Evolutionary conservation across 1,284 basidiomycete genomes (phyloP).

Genomic region (Sphagnurus paluster): DNA sequence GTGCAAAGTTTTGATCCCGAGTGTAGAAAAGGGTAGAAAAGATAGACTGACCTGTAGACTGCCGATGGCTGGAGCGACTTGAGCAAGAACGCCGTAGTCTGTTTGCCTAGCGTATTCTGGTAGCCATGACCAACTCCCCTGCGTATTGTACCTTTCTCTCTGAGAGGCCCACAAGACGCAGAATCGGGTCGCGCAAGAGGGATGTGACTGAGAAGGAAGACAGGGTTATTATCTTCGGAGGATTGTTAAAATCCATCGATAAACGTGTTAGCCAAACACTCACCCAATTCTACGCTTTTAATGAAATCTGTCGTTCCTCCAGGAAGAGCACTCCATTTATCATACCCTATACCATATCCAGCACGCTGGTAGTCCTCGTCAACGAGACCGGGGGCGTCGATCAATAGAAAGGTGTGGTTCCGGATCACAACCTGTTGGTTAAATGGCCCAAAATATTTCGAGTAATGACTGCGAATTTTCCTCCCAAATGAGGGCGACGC

Average conservation of each 20-base stretch:
- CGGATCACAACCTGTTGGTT: constrained; percentile 52
- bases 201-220: constrained; percentile 80
- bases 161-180: constrained; percentile 70
- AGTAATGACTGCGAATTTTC: constrained; percentile 54
- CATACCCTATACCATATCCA: constrained; percentile 47
- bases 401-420: constrained; percentile 69
- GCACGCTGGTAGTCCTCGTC: constrained; percentile 77
- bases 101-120: constrained; percentile 77
- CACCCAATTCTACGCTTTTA: constrained; percentile 54
- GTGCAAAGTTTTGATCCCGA: neutral
- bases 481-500: constrained; percentile 50
- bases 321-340: constrained; percentile 59
- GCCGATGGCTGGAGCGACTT: constrained; percentile 62
- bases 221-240: constrained; percentile 39
- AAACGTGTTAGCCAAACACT: constrained; percentile 15
- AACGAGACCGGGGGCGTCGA: constrained; percentile 72
- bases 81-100: constrained; percentile 72
- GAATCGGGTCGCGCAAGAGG: constrained; percentile 74
- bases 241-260: neutral
- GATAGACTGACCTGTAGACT: constrained; percentile 62
- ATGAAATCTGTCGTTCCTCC: constrained; percentile 75
- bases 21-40: neutral
- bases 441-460: constrained; percentile 54
- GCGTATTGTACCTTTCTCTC: constrained; percentile 72
- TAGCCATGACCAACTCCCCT: constrained; percentile 81